Evolutionary conservation across 441 rosid genomes (phyloP).

Genomic region (Biscutella laevigata): DNA sequence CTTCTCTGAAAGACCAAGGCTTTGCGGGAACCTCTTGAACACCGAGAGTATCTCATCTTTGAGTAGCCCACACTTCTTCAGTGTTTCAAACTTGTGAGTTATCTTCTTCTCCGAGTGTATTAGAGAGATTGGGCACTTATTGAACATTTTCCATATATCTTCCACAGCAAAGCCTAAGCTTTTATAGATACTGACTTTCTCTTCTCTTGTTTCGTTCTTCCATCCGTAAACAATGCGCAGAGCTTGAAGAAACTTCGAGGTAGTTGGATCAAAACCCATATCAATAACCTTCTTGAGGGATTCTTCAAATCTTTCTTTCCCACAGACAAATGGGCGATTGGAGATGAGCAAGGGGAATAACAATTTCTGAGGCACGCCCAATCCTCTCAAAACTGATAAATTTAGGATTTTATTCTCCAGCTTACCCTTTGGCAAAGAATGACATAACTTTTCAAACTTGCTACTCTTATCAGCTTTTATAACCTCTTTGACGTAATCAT

Average conservation of each 20-base stretch:
- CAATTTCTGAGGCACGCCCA: constrained; percentile 14
- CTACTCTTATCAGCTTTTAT: not conserved
- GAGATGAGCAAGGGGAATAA: not conserved
- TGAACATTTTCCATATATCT: constrained; percentile 4
- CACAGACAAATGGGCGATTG: not conserved
- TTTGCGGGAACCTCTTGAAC: constrained; percentile 20
- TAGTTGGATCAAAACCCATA: constrained; percentile 16
- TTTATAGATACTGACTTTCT: not conserved
- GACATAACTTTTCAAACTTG: not conserved
- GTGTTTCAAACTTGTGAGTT: not conserved
- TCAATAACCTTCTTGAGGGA: constrained; percentile 4
- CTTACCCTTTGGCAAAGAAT: not conserved
- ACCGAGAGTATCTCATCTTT: constrained; percentile 15
- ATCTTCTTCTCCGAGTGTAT: constrained; percentile 22
- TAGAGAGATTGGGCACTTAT: not conserved
- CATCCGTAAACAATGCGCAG: not conserved
- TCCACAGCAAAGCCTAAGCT: constrained; percentile 21
- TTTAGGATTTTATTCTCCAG: constrained; percentile 12
- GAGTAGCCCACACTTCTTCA: constrained; percentile 6
- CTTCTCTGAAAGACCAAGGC: constrained; percentile 21
- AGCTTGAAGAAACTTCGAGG: not conserved
- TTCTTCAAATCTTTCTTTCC: not conserved
- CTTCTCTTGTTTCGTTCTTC: not conserved
- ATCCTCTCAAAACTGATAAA: constrained; percentile 3
- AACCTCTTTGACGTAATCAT: constrained; percentile 1